phyloP scores from a whole-genome alignment of 2,329 filamentous ascomycete genomes.

The Daldinia eschscholtzii region DNA sequence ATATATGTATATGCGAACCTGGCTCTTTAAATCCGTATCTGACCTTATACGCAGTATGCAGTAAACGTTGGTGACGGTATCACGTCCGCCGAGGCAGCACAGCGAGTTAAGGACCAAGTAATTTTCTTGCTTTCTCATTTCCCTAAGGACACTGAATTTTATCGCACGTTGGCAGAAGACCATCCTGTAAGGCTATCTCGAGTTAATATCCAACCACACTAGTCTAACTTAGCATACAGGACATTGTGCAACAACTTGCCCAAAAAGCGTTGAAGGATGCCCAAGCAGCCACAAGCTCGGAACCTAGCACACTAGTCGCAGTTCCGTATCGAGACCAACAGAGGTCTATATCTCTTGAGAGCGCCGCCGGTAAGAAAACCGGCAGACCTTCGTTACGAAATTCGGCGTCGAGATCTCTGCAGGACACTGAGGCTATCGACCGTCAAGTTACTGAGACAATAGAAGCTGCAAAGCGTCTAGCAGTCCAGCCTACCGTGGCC shows the following conservation, averaged over 20 bases:
- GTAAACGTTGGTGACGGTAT: constrained; percentile 65
- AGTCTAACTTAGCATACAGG: constrained; percentile 31
- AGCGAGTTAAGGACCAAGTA: constrained; percentile 62
- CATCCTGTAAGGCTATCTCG: constrained; percentile 55
- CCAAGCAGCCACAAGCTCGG: constrained; percentile 11
- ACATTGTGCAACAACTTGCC: constrained; percentile 38
- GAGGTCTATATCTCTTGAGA: constrained; percentile 45
- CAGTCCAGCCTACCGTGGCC: constrained; percentile 42
- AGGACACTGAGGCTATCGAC: constrained; percentile 29
- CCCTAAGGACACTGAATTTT: constrained; percentile 62
- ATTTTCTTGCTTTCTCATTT: constrained; percentile 67
- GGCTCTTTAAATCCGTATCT: background rate
- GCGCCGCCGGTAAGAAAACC: constrained; percentile 36
- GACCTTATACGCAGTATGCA: constrained; percentile 59
- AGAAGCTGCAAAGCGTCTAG: constrained; percentile 33
- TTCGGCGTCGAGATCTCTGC: constrained; percentile 35
- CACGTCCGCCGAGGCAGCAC: constrained; percentile 62
- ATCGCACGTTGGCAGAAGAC: constrained; percentile 61
- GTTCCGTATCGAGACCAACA: constrained; percentile 41
- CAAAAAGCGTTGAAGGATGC: constrained; percentile 31
- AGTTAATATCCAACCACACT: background rate
- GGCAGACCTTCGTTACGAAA: constrained; percentile 32
- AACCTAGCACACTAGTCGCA: constrained; percentile 33
- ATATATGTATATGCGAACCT: constrained; percentile 1
- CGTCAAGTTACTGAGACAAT: constrained; percentile 22